These are phyloP conservation scores for Camelina sativa DNA, from an alignment of 345 rosid species.

Conservation along the genomic window DNA sequence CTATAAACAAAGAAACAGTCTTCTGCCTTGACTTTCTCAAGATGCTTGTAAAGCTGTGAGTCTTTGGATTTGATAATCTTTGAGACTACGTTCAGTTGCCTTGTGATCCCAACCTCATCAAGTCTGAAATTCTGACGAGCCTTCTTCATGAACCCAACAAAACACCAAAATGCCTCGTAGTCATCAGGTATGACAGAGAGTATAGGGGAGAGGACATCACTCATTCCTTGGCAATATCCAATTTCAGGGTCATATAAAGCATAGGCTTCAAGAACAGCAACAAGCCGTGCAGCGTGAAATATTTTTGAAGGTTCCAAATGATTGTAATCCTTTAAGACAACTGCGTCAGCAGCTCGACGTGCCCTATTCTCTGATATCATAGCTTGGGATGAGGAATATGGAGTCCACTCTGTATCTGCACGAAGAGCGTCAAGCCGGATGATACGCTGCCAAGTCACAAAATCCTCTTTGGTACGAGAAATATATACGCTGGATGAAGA, in stretches of 20 bases:
- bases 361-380: slow-evolving; percentile 69
- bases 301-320: slow-evolving; percentile 77
- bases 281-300: slow-evolving; percentile 93
- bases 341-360: slow-evolving; percentile 67
- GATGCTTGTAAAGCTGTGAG: slow-evolving; percentile 82
- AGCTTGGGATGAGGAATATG: slow-evolving; percentile 62
- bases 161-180: slow-evolving; percentile 97
- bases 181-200: slow-evolving; percentile 76
- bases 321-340: slow-evolving; percentile 75
- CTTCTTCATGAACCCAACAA: slow-evolving; percentile 91
- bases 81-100: slow-evolving; percentile 83
- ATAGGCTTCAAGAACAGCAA: slow-evolving; percentile 94
- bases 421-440: slow-evolving; percentile 98
- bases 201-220: slow-evolving; percentile 94
- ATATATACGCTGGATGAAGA: slow-evolving; percentile 36
- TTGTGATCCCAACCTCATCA: slow-evolving; percentile 89
- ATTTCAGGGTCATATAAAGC: slow-evolving; percentile 87
- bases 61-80: slow-evolving; percentile 88
- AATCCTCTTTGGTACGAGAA: slow-evolving; percentile 58
- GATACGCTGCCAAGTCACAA: slow-evolving; percentile 85
- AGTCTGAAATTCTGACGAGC: slow-evolving; percentile 95
- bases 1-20: slow-evolving; percentile 97
- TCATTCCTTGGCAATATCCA: slow-evolving; percentile 99
- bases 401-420: slow-evolving; percentile 85
- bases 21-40: slow-evolving; percentile 88